Evolutionary conservation across 352 stramenopile species (phyloP), one percentile per base, ranked within the genome.

Genomic region (Peronospora tabacina): DNA sequence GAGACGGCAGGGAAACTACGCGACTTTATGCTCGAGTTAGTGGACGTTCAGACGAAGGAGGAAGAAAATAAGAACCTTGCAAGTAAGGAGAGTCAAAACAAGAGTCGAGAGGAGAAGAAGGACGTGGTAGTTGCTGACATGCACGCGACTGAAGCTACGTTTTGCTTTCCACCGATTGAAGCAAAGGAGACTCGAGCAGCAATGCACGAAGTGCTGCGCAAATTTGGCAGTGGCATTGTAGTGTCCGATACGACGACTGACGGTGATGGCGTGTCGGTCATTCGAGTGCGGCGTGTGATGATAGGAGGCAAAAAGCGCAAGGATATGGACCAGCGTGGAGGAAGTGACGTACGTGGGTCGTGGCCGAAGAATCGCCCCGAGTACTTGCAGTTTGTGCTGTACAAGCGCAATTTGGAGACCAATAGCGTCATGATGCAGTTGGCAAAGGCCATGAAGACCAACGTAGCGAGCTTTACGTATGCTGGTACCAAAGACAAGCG

Each of bases 401-500:
- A 98, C 79, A 98, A 98, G 59, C 89, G 96, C 66, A 98, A 98
- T 73, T 88, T 91, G 60, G 95, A 98, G 56, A 98, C 93, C 10
- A 79, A 85, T 15, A 90, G 75, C 13, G 72, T 87, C 19, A 81
- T 95, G 61, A 72, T 81, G 39, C 82, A 93, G 54, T 47, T 96
- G 10, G 73, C 72, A 22, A 84, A 84, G n/a, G 65, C 74, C 10
- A 64, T 94, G 53, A 74, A 81, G 16, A 44, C 87, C 22, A 87
- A 75, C 40, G 63, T 80, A 10, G 78, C 80, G 28, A 54, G 70
- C 16, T 89, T 98, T 47, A 84, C 75, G 37, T 98, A 95, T 66
- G 93, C 94, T 16, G 95, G 94, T 13, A 98, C 96, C 38, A 99
- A 99, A 58, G 95, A 99, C 70, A 98, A 98, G 70, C 78, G 95